A percentile compares a stretch with the other conserved stretches of the same genome.
These are phyloP conservation scores for Erucastrum elatum DNA, from an alignment of 345 rosid species.

Conservation along the genomic window DNA sequence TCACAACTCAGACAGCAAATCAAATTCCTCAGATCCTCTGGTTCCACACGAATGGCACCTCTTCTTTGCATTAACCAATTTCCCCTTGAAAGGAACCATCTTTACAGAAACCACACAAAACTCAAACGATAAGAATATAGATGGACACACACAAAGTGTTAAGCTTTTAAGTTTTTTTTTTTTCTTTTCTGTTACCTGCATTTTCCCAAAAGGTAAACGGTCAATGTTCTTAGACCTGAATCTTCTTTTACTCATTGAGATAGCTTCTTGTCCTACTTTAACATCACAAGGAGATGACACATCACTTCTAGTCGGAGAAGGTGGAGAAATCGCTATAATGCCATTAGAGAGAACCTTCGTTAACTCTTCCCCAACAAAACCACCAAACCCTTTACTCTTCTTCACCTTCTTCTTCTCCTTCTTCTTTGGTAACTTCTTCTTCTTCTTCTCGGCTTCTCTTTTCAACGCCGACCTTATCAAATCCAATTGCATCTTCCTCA, in stretches of 20 bases:
- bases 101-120: constrained; percentile 27
- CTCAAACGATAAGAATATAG: not conserved
- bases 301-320: constrained; percentile 48
- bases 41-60: constrained; percentile 89
- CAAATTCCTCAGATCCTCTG: constrained; percentile 51
- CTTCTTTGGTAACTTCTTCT: constrained; percentile 49
- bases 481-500: constrained; percentile 40
- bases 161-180: not conserved
- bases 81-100: constrained; percentile 64
- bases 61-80: constrained; percentile 57
- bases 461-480: constrained; percentile 48
- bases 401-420: constrained; percentile 32
- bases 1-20: constrained; percentile 70
- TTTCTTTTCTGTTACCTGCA: constrained; percentile 50
- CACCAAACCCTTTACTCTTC: constrained; percentile 39
- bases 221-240: constrained; percentile 89
- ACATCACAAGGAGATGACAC: constrained; percentile 58
- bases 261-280: constrained; percentile 58
- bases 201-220: constrained; percentile 62
- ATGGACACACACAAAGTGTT: not conserved
- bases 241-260: constrained; percentile 48
- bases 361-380: constrained; percentile 55
- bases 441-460: constrained; percentile 71
- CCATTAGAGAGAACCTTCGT: constrained; percentile 87
- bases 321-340: constrained; percentile 73